These are phyloP conservation scores for Pyrenophora tritici-repentis DNA, from an alignment of 2,329 filamentous ascomycete genomes.

Conservation along the genomic window DNA sequence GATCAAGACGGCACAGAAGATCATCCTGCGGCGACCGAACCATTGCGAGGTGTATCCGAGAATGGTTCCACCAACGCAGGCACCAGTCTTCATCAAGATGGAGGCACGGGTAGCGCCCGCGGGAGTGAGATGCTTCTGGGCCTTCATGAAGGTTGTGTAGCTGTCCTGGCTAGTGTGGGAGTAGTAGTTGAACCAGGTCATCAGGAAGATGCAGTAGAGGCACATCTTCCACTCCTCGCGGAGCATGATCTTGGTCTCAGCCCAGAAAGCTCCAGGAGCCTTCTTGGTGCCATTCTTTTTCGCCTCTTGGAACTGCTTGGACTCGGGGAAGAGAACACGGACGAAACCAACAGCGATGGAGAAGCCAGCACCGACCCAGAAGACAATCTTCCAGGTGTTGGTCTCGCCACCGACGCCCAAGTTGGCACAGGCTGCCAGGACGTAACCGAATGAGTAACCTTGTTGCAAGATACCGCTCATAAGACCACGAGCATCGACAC, in stretches of 20 bases:
- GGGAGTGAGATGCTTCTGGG: constrained; percentile 71
- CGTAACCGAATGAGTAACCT: constrained; percentile 80
- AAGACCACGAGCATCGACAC: constrained; percentile 69
- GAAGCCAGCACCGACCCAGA: constrained; percentile 72
- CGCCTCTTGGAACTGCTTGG: constrained; percentile 73
- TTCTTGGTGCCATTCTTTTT: constrained; percentile 63
- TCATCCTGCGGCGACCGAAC: constrained; percentile 72
- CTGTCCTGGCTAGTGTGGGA: constrained; percentile 81
- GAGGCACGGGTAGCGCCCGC: constrained; percentile 69
- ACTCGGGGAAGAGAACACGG: constrained; percentile 73
- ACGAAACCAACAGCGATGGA: constrained; percentile 72
- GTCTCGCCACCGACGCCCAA: constrained; percentile 69
- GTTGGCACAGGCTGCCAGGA: constrained; percentile 76
- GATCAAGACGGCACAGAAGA: constrained; percentile 64
- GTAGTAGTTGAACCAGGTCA: constrained; percentile 70
- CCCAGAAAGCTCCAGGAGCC: constrained; percentile 63
- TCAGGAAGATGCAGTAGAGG: constrained; percentile 76
- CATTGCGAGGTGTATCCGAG: constrained; percentile 78
- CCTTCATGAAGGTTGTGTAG: constrained; percentile 80
- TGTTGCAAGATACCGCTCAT: constrained; percentile 84
- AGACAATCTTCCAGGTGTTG: constrained; percentile 75
- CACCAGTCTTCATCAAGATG: constrained; percentile 81
- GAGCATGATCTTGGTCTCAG: constrained; percentile 71
- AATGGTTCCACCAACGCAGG: constrained; percentile 73
- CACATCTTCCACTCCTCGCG: constrained; percentile 75